Conservation (phyloP, 495 filamentous ascomycete species). For the Aspergillus nanangensis region DNA sequence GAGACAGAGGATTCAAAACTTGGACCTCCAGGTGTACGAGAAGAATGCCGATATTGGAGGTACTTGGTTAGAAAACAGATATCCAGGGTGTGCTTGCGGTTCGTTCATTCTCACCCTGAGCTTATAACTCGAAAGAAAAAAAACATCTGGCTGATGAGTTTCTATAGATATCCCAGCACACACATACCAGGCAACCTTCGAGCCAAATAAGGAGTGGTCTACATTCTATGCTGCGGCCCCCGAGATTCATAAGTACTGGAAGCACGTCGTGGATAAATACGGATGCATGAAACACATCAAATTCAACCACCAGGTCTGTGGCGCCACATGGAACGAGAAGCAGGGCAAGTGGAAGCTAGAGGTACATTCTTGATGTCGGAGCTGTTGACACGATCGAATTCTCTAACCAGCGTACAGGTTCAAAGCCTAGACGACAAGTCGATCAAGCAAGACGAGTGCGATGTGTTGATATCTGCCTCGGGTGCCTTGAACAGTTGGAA, state of each 20-base stretch:
- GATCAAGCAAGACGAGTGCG: slow-evolving; percentile 39
- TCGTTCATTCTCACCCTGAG: slow-evolving; percentile 9
- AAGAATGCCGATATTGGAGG: slow-evolving; percentile 72
- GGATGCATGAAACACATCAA: slow-evolving; percentile 35
- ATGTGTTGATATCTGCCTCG: slow-evolving; percentile 54
- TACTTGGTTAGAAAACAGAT: slow-evolving; percentile 69
- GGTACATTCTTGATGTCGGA: too few species aligned
- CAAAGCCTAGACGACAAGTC: slow-evolving; percentile 34
- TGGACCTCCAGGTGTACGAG: slow-evolving; percentile 68
- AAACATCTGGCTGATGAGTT: not conserved
- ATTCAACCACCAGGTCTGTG: slow-evolving; percentile 30
- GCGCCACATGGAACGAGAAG: slow-evolving; percentile 36
- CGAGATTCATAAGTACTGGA: slow-evolving; percentile 58
- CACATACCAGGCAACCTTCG: slow-evolving; percentile 49
- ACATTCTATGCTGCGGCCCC: slow-evolving; percentile 51
- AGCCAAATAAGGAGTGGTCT: slow-evolving; percentile 54
- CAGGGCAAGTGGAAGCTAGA: slow-evolving; percentile 44
- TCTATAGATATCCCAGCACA: slow-evolving; percentile 37
- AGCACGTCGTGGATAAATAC: slow-evolving; percentile 38
- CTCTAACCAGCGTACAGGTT: too few species aligned
- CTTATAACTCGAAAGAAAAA: too few species aligned
- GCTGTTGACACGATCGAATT: too few species aligned
- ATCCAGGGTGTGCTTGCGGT: slow-evolving; percentile 62
- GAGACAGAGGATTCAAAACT: slow-evolving; percentile 49
- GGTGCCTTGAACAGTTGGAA: slow-evolving; percentile 53